Percentiles rank a stretch among this genome's conserved stretches.
These are phyloP conservation scores for Dillenia suffruticosa DNA, from an alignment of 164 flowering plant species.

Conservation along the genomic window DNA sequence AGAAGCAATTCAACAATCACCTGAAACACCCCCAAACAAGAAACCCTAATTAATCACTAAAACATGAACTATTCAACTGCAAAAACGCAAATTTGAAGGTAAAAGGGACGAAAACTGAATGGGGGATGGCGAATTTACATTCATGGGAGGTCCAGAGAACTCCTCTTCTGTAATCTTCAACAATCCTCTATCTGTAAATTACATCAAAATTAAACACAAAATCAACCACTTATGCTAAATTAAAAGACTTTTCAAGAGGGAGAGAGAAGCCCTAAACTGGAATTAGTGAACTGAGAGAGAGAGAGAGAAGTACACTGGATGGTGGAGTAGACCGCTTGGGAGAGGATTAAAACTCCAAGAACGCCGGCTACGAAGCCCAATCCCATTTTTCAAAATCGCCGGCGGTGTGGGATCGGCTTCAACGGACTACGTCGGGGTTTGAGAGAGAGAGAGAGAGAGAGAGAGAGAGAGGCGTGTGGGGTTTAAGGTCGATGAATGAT, in stretches of 20 bases:
- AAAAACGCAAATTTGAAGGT: neutral
- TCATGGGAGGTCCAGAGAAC: conserved; percentile 76
- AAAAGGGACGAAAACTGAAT: neutral
- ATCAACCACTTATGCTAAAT: conserved; percentile 1
- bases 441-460: too few relatives aligned
- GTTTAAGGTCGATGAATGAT: too few relatives aligned
- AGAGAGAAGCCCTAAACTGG: conserved; percentile 7
- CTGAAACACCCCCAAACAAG: conserved; percentile 28
- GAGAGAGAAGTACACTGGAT: conserved; percentile 50
- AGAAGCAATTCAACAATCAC: conserved; percentile 61
- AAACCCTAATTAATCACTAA: conserved; percentile 10
- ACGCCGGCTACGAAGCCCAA: conserved; percentile 35
- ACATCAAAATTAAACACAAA: neutral
- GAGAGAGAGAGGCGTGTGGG: too few relatives aligned
- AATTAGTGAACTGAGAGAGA: neutral
- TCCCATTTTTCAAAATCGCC: conserved; percentile 15
- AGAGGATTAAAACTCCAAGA: conserved; percentile 39
- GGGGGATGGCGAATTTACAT: conserved; percentile 24
- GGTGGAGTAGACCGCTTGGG: conserved; percentile 61
- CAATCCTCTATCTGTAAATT: conserved; percentile 69
- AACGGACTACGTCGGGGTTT: too few relatives aligned
- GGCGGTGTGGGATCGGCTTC: too few relatives aligned
- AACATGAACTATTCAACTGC: neutral
- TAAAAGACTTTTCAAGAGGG: neutral
- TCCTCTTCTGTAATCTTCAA: conserved; percentile 93